Percentiles rank a stretch among this genome's conserved stretches.
Conservation (phyloP, 2,329 filamentous ascomycete genomes). For the Penicillium sp. region DNA sequence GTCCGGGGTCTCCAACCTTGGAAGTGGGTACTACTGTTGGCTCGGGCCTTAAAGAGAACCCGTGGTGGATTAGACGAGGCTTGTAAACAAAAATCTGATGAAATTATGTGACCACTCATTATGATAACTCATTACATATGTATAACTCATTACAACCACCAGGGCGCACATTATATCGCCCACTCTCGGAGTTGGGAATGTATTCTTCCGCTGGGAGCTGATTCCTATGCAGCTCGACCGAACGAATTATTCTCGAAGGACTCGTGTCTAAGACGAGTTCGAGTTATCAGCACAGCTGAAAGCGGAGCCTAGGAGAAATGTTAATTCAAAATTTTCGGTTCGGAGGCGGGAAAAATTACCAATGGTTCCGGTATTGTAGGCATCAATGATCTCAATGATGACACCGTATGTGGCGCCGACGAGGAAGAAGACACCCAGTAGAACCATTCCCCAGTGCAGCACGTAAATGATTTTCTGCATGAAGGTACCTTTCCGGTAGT, state of each 20-base stretch:
- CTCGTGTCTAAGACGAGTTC: slow-evolving; percentile 8
- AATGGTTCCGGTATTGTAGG: slow-evolving; percentile 21
- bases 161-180: neutral
- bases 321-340: neutral
- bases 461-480: slow-evolving; percentile 40
- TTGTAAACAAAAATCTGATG: too few species aligned
- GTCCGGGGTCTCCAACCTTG: too few species aligned
- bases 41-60: too few species aligned
- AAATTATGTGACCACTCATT: neutral
- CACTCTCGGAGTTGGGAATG: too few species aligned
- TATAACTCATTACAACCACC: neutral
- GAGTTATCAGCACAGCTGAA: slow-evolving; percentile 30
- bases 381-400: slow-evolving; percentile 21
- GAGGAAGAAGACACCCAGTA: slow-evolving; percentile 46
- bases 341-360: slow-evolving; percentile 8
- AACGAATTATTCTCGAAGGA: neutral
- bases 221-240: too few species aligned
- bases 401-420: slow-evolving; percentile 43
- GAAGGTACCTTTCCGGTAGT: slow-evolving; percentile 39
- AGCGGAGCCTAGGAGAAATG: slow-evolving; percentile 16
- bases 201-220: too few species aligned
- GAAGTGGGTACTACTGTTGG: too few species aligned
- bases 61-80: too few species aligned
- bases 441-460: slow-evolving; percentile 43
- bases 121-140: neutral